Evolutionary conservation across 208 protist genomes (phyloP).

Genomic region (Giardia muris): DNA sequence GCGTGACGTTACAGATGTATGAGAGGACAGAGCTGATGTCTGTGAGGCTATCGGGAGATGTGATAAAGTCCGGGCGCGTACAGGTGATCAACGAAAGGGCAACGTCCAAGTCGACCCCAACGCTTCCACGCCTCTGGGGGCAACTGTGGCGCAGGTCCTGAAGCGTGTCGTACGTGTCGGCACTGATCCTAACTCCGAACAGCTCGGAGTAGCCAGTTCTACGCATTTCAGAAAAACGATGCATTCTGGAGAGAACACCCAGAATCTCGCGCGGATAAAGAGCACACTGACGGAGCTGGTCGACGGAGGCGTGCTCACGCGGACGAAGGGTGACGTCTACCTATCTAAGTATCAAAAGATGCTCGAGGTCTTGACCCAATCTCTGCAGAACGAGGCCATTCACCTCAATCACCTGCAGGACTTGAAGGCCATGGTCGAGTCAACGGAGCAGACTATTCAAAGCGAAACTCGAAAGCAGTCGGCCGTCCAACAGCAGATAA

Average conservation of each 20-base stretch:
- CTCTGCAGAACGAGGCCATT: background rate
- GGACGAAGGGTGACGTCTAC: background rate
- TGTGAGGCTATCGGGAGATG: background rate
- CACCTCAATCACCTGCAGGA: background rate
- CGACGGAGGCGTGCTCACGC: background rate
- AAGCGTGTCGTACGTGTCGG: background rate
- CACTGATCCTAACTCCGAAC: background rate
- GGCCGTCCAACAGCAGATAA: background rate
- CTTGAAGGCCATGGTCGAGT: background rate
- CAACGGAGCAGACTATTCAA: background rate
- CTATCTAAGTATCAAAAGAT: background rate
- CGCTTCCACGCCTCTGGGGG: background rate
- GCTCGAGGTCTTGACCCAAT: background rate
- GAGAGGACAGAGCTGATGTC: background rate
- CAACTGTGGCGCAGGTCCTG: background rate
- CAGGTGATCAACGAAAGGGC: background rate
- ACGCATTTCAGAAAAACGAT: no score
- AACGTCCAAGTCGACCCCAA: background rate
- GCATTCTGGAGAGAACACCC: no score
- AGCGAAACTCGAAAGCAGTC: constrained; percentile 6
- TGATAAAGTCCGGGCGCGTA: background rate
- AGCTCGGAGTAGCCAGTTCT: no score
- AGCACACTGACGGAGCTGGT: no score
- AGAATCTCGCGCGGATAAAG: no score
- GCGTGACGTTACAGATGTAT: background rate